phyloP scores from a whole-genome alignment of 805 yeast genomes.

The Hanseniaspora singularis region DNA sequence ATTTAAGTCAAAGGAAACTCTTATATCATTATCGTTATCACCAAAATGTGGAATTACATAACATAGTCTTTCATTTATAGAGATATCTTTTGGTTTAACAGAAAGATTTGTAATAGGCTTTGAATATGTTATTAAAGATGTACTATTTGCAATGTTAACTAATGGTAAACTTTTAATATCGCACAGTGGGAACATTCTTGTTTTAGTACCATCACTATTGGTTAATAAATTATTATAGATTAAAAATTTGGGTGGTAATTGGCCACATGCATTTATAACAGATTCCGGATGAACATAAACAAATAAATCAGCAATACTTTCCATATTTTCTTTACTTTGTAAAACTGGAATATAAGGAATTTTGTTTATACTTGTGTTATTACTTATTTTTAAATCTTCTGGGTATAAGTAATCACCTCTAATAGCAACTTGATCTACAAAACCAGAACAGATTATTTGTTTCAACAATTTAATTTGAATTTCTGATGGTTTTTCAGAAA shows the following conservation, averaged over 20 bases:
- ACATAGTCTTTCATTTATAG: constrained; percentile 63
- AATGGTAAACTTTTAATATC: constrained; percentile 65
- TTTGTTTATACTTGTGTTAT: constrained; percentile 43
- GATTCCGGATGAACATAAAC: constrained; percentile 78
- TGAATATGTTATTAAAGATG: constrained; percentile 68
- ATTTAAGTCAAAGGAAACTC: constrained; percentile 85
- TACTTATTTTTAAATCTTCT: constrained; percentile 47
- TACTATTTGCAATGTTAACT: constrained; percentile 60
- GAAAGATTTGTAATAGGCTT: constrained; percentile 81
- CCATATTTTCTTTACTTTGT: constrained; percentile 26
- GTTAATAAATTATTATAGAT: constrained; percentile 59
- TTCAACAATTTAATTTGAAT: constrained; percentile 65
- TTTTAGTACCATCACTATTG: constrained; percentile 36
- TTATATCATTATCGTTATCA: constrained; percentile 65
- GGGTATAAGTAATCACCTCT: constrained; percentile 62
- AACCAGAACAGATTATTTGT: constrained; percentile 89
- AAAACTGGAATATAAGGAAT: constrained; percentile 56
- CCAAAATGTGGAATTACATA: constrained; percentile 88
- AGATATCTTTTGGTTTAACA: constrained; percentile 60
- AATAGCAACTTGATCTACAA: constrained; percentile 78
- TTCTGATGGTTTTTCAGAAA: constrained; percentile 54
- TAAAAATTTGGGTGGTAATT: constrained; percentile 65
- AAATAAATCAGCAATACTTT: constrained; percentile 37
- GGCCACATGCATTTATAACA: constrained; percentile 46
- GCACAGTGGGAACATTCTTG: constrained; percentile 63